Base-by-base conservation (phyloP, 768 basidiomycete species). In the Phaeotremella skinneri region DNA sequence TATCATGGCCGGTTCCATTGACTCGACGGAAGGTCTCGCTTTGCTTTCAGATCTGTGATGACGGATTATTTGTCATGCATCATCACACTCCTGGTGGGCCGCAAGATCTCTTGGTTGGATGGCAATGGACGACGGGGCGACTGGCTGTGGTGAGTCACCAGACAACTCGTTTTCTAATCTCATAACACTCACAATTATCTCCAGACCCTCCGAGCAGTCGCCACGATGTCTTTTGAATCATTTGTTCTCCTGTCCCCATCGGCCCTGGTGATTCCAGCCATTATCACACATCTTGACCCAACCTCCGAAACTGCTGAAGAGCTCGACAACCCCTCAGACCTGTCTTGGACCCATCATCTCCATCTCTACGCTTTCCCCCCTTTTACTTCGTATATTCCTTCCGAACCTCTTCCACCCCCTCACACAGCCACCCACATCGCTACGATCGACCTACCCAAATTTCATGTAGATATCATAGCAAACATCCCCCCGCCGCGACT, bases 61-160 rank as follows among this genome's bases (percentile, higher is more conserved):
- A 66, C 59, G 66, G 69, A 16, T 27, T 73, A 31, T 72, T 58
- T 42, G 51, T 75, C 13, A 25, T 72, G 59, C 56, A 66, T 21
- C 61, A 68, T 42, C 56, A 59, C 23, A 45, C 39, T 11, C 51
- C 29, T 31, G 21, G 51, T n/a, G 29, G 54, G 37, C 9, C 45
- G 31, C 41, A 50, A 34, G 71, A 73, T 57, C 61, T 63, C 52
- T 14, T 73, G 2, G 58, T 49, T 26, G 72, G 72, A 2, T 73
- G 72, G 72, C 72, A 73, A 43, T 73, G 72, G 72, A 73, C 72
- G 0, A 73, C 67, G 0, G 69, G 72, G 3, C 43, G 69, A 11
- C 51, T 62, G 16, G 72, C 67, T 2, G 62, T 69, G 4, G 72
- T 73, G 41, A 49, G 71, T 68, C 20, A 14, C 49, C n/a, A 14